Percentiles rank a stretch among this genome's conserved stretches.
Conservation (phyloP, 768 basidiomycete species). For the Pleurotus ostreatus region DNA sequence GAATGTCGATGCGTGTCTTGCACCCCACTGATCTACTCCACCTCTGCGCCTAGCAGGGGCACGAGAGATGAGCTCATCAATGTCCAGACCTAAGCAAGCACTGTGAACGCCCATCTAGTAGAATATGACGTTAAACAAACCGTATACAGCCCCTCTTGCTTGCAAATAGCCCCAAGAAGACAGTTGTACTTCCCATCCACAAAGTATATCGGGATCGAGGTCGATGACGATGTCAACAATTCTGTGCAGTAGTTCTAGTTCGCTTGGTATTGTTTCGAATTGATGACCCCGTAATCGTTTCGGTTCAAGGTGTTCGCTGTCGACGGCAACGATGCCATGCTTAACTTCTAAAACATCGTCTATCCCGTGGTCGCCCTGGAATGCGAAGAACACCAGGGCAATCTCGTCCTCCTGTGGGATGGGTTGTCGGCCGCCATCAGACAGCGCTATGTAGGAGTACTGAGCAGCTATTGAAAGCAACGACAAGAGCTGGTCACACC, state of each 20-base stretch:
- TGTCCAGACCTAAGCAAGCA: slow-evolving; percentile 54
- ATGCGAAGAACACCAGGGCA: slow-evolving; percentile 67
- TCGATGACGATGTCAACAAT: slow-evolving; percentile 69
- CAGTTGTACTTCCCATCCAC: slow-evolving; percentile 89
- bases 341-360: slow-evolving; percentile 17
- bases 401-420: slow-evolving; percentile 67
- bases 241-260: slow-evolving; percentile 78
- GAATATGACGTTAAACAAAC: slow-evolving; percentile 29
- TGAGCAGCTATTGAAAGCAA: neutral
- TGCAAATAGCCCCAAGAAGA: slow-evolving; percentile 89
- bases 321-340: slow-evolving; percentile 53
- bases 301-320: slow-evolving; percentile 31
- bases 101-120: slow-evolving; percentile 35
- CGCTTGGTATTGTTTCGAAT: slow-evolving; percentile 55
- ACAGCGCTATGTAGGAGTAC: slow-evolving; percentile 15
- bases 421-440: slow-evolving; percentile 54
- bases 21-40: slow-evolving; percentile 65
- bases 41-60: slow-evolving; percentile 46
- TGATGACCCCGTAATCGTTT: slow-evolving; percentile 38
- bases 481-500: slow-evolving; percentile 41
- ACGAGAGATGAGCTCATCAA: slow-evolving; percentile 72
- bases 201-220: slow-evolving; percentile 87
- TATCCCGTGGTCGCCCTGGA: slow-evolving; percentile 42
- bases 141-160: slow-evolving; percentile 57
- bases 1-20: slow-evolving; percentile 75